phyloP scores from a whole-genome alignment of 306 rosid genomes.

The Cicer chorassanicum region DNA sequence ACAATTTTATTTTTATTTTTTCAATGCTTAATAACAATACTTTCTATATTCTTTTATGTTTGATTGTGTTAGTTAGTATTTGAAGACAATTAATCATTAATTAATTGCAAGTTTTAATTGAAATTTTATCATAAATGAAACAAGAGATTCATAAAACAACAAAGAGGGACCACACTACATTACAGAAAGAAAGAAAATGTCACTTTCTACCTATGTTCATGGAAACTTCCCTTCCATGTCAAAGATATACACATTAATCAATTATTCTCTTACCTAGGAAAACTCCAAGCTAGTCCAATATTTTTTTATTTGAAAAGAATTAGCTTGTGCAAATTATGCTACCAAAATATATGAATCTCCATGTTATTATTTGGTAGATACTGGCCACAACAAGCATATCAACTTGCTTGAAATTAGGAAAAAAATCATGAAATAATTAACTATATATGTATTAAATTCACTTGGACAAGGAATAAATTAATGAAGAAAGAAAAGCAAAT shows the following conservation, averaged over 20 bases:
- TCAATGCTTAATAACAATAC: too few relatives aligned
- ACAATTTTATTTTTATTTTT: too few relatives aligned
- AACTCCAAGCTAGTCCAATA: slow-evolving; percentile 16
- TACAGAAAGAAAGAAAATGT: background rate
- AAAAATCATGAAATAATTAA: background rate
- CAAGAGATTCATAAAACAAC: background rate
- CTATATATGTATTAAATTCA: background rate
- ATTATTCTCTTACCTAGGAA: background rate
- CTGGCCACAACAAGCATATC: background rate
- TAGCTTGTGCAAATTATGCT: background rate
- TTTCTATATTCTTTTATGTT: too few relatives aligned
- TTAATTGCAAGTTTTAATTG: background rate
- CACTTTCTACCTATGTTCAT: slow-evolving; percentile 5
- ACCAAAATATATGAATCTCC: background rate
- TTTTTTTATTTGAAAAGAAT: too few relatives aligned
- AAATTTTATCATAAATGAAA: background rate
- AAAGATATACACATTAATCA: background rate
- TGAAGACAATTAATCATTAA: background rate
- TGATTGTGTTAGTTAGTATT: background rate
- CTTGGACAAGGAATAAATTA: background rate
- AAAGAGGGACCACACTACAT: slow-evolving; percentile 20
- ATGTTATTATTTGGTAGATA: background rate
- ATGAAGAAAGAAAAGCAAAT: background rate
- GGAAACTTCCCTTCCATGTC: slow-evolving; percentile 37
- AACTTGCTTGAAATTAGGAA: background rate